A percentile compares a stretch with the other conserved stretches of the same genome.
phyloP scores from a whole-genome alignment of 2,329 filamentous ascomycete genomes.

The Ceratocystis variospora region DNA sequence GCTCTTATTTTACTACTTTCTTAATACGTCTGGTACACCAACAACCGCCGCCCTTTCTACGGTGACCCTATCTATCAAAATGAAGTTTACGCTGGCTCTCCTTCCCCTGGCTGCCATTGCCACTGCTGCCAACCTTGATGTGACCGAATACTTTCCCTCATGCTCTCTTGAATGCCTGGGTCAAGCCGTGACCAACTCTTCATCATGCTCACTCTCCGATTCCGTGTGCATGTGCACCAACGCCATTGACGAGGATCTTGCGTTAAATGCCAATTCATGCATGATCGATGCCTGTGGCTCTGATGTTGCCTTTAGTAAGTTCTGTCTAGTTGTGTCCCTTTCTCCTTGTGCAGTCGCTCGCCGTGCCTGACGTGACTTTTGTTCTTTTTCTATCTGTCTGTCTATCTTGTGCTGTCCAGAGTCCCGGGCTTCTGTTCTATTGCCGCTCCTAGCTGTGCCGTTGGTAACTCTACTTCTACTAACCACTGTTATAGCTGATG shows the following conservation, averaged over 20 bases:
- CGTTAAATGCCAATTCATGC: slow-evolving; percentile 26
- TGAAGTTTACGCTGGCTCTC: slow-evolving; percentile 28
- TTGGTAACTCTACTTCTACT: slow-evolving; percentile 11
- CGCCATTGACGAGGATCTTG: slow-evolving; percentile 26
- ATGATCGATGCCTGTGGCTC: slow-evolving; percentile 28
- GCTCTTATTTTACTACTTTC: background rate
- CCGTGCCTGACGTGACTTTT: no score
- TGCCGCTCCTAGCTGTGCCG: no score
- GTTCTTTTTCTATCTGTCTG: no score
- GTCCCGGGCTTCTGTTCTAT: no score
- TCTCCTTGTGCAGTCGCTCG: no score
- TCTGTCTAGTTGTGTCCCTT: background rate
- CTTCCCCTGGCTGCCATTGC: slow-evolving; percentile 27
- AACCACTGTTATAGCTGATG: slow-evolving; percentile 26
- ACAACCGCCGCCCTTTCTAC: background rate
- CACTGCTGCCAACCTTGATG: slow-evolving; percentile 25
- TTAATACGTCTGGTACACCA: background rate
- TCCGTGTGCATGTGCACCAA: slow-evolving; percentile 26
- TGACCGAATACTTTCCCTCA: slow-evolving; percentile 27
- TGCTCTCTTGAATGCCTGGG: slow-evolving; percentile 30
- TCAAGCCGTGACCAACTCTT: slow-evolving; percentile 25
- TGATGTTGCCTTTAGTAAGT: slow-evolving; percentile 30
- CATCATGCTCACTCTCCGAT: slow-evolving; percentile 27
- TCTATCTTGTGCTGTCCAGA: no score
- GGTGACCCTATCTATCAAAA: slow-evolving; percentile 23